Conservation (phyloP, 176 grass and related monocot genomes). For the Oryza meyeriana region DNA sequence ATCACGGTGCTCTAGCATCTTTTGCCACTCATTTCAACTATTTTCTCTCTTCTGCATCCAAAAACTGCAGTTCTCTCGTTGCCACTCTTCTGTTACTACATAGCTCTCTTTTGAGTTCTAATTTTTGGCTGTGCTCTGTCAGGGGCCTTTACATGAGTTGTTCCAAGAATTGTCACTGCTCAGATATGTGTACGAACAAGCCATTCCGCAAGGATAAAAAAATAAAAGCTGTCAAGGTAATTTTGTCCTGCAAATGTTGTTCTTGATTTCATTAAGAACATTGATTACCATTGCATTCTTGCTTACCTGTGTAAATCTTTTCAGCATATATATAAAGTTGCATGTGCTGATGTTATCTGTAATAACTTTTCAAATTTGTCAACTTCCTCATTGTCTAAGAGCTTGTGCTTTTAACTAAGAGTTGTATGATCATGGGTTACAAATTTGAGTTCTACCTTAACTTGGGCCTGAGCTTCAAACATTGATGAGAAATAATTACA, state of each 20-base stretch:
- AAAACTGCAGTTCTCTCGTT: background rate
- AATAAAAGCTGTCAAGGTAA: slow-evolving; percentile 97
- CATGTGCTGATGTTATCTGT: background rate
- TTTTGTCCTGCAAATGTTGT: slow-evolving; percentile 21
- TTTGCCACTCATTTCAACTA: background rate
- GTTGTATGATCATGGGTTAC: background rate
- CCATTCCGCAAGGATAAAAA: slow-evolving; percentile 98
- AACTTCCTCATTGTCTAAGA: background rate
- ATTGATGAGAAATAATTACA: background rate
- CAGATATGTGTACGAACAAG: slow-evolving; percentile 84
- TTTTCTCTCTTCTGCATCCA: background rate
- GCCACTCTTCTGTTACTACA: background rate
- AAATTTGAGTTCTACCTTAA: background rate
- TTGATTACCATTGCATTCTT: slow-evolving; percentile 15
- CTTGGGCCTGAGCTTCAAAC: background rate
- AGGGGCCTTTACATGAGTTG: slow-evolving; percentile 92
- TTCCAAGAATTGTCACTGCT: slow-evolving; percentile 87
- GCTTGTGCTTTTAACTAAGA: background rate
- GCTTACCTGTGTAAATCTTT: background rate
- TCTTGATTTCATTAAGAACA: background rate
- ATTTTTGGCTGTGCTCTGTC: background rate
- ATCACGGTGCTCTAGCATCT: background rate
- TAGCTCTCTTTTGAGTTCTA: background rate
- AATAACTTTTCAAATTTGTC: background rate
- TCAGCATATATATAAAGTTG: background rate